These are phyloP conservation scores for Protomyces macrosporus DNA, from an alignment of 1,139 yeast species.

Conservation along the genomic window DNA sequence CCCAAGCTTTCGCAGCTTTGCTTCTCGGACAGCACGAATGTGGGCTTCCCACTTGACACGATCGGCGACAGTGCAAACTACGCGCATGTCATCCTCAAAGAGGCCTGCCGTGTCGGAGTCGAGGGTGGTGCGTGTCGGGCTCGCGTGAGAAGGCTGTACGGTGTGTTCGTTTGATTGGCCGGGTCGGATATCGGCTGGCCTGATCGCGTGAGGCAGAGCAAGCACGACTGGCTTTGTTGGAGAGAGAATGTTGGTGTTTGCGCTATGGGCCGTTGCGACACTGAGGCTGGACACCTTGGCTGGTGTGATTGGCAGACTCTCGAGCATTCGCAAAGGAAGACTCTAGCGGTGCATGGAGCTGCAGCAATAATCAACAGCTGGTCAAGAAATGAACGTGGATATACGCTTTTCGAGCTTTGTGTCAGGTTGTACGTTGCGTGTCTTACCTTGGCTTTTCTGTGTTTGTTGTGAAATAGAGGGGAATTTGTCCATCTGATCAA, in stretches of 20 bases:
- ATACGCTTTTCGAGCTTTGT: background rate
- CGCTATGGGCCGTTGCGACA: background rate
- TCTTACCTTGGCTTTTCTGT: too few relatives aligned
- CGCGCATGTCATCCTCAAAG: conserved; percentile 23
- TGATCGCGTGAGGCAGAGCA: background rate
- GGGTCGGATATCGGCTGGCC: too few relatives aligned
- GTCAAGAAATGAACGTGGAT: too few relatives aligned
- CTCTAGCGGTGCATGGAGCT: background rate
- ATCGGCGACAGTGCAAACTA: conserved; percentile 21
- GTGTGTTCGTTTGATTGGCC: too few relatives aligned
- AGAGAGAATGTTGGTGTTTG: background rate
- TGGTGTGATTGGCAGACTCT: background rate
- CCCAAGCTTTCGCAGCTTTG: conserved; percentile 10
- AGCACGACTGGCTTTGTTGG: background rate
- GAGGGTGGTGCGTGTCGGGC: background rate
- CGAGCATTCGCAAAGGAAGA: background rate
- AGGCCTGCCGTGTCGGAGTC: background rate
- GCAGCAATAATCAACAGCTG: background rate
- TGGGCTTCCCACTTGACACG: conserved; percentile 18
- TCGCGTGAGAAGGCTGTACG: background rate
- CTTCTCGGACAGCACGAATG: conserved; percentile 4
- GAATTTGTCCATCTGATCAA: too few relatives aligned
- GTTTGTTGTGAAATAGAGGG: too few relatives aligned
- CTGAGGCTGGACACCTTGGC: background rate
- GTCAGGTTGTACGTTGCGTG: background rate